phyloP scores from a whole-genome alignment of 805 yeast species.

The Ogataea pilisensis region DNA sequence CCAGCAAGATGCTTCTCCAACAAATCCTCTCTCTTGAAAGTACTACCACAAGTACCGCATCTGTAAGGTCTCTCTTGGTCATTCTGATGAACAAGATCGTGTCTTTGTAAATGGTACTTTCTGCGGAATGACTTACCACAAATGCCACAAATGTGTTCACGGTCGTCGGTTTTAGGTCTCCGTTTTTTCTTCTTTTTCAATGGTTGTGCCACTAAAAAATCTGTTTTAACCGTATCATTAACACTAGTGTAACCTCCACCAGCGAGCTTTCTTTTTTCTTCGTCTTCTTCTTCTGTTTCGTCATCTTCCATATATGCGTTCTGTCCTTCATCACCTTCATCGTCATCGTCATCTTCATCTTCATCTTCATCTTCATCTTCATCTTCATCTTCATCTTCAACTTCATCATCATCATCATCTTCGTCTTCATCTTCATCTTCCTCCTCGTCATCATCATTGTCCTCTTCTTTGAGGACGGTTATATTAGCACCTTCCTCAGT shows the following conservation, averaged over 20 bases:
- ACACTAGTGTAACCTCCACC: too few species aligned
- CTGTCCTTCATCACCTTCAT: background rate
- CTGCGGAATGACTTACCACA: constrained; percentile 17
- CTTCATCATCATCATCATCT: constrained; percentile 1
- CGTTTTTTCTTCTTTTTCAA: background rate
- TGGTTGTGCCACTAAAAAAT: background rate
- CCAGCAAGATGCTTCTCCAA: constrained; percentile 15
- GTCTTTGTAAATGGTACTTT: constrained; percentile 21
- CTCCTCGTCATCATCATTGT: too few species aligned
- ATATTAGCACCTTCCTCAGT: too few species aligned
- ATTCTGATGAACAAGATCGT: constrained; percentile 15
- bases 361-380: constrained; percentile 2
- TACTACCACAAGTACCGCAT: constrained; percentile 13
- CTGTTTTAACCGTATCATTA: too few species aligned
- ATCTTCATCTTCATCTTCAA: background rate
- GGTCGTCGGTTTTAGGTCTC: background rate
- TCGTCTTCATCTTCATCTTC: constrained; percentile 5
- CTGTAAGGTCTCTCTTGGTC: constrained; percentile 14
- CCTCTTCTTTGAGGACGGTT: too few species aligned
- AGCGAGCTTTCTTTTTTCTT: constrained; percentile 1
- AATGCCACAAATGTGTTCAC: constrained; percentile 10
- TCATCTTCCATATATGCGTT: background rate
- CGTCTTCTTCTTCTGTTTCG: constrained; percentile 2
- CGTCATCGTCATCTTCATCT: background rate
- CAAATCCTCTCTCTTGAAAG: constrained; percentile 18